Evolutionary conservation across 768 basidiomycete species (phyloP).

Genomic region (Clitopilus passeckerianus): DNA sequence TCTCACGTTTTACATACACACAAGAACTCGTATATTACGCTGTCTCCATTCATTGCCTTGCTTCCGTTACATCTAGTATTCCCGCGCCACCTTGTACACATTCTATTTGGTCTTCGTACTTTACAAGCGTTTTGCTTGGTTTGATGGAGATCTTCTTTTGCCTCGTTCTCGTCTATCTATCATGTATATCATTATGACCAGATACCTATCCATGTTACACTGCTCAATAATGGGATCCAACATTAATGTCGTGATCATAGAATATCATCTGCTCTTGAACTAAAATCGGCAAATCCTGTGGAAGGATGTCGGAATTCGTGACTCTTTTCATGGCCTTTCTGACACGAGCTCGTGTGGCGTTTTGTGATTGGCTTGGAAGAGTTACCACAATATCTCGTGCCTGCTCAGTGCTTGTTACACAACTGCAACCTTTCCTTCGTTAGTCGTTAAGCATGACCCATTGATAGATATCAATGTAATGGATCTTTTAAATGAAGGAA

Average conservation of each 20-base stretch:
- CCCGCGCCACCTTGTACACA: conserved; percentile 8
- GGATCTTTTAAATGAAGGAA: too few species aligned
- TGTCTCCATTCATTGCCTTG: conserved; percentile 5
- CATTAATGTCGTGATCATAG: background rate
- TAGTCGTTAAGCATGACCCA: too few species aligned
- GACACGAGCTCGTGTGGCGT: too few species aligned
- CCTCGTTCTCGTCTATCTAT: conserved; percentile 9
- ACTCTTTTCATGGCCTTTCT: too few species aligned
- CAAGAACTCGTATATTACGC: background rate
- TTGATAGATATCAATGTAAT: too few species aligned
- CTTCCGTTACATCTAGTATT: conserved; percentile 9
- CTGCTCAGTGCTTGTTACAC: too few species aligned
- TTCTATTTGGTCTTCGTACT: conserved; percentile 12
- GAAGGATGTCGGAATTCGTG: background rate
- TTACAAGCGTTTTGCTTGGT: conserved; percentile 16
- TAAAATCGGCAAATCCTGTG: background rate
- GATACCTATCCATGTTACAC: conserved; percentile 10
- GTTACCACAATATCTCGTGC: too few species aligned
- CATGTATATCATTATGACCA: conserved; percentile 22
- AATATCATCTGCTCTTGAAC: background rate
- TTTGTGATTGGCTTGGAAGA: too few species aligned
- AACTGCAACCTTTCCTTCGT: too few species aligned
- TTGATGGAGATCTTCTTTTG: conserved; percentile 7
- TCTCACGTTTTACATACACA: background rate
- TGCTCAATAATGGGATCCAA: conserved; percentile 10